Evolutionary conservation across 495 filamentous ascomycete species (phyloP).

Genomic region (Podospora pseudoanserina): DNA sequence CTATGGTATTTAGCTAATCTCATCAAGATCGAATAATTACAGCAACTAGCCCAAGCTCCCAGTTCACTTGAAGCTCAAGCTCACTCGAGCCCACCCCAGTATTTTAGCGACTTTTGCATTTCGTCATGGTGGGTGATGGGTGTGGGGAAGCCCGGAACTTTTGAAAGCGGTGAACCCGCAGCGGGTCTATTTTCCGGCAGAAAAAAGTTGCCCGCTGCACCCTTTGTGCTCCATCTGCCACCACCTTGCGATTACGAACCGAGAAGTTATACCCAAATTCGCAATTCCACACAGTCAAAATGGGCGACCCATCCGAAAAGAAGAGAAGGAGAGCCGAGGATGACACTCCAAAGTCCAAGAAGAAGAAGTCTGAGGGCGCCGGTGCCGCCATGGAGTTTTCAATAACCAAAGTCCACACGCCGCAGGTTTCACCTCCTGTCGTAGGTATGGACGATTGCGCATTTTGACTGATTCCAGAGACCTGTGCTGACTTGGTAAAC

Average conservation of each 20-base stretch:
- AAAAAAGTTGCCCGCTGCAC: constrained; percentile 20
- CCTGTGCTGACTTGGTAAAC: constrained; percentile 9
- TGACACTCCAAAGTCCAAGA: constrained; percentile 40
- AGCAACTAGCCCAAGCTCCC: background rate
- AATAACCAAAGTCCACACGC: constrained; percentile 56
- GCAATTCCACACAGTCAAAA: constrained; percentile 28
- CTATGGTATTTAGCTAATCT: too few species aligned
- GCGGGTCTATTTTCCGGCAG: constrained; percentile 12
- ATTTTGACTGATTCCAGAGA: background rate
- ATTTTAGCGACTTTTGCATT: background rate
- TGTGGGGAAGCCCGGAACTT: background rate
- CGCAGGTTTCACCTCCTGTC: constrained; percentile 60
- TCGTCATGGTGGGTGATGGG: constrained; percentile 7
- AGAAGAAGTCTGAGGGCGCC: constrained; percentile 43
- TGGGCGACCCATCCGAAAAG: constrained; percentile 57
- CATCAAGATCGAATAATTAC: background rate
- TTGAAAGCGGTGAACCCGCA: constrained; percentile 13
- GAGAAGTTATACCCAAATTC: background rate
- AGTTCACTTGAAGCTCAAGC: background rate
- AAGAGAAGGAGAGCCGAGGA: constrained; percentile 70
- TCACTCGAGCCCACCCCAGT: background rate
- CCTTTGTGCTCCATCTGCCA: background rate
- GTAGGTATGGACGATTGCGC: constrained; percentile 49
- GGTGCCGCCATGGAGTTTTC: constrained; percentile 35
- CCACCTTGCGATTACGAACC: background rate